These are phyloP conservation scores for Lentinula novae-zelandiae DNA, from an alignment of 1,284 basidiomycete species.

Conservation along the genomic window DNA sequence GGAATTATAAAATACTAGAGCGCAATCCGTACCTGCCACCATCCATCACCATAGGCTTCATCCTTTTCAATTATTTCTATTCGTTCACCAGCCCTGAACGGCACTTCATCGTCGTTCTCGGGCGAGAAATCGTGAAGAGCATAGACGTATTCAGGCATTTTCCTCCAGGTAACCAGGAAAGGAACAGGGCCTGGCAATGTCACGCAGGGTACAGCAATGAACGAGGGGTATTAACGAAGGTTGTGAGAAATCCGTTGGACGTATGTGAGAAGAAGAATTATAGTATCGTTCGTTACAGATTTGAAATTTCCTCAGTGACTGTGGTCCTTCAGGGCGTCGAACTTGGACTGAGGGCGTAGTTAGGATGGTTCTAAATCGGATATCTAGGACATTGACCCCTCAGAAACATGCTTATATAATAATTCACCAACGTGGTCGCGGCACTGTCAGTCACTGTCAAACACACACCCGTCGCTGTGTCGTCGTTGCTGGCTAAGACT, in stretches of 20 bases:
- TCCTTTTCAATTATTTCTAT: constrained; percentile 93
- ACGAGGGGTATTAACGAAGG: neutral
- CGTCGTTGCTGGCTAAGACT: no score
- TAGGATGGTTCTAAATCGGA: neutral
- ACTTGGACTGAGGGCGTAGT: neutral
- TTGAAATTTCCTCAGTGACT: no score
- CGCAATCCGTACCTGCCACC: constrained; percentile 84
- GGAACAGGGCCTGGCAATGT: neutral
- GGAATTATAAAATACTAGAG: constrained; percentile 7
- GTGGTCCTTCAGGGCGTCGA: neutral
- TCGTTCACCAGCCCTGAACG: constrained; percentile 82
- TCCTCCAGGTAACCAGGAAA: neutral
- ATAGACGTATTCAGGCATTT: constrained; percentile 60
- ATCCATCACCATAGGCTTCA: constrained; percentile 94
- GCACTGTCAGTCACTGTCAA: no score
- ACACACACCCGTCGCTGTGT: no score
- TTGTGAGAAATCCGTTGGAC: neutral
- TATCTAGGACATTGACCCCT: neutral
- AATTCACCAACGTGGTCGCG: no score
- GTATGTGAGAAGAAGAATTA: neutral
- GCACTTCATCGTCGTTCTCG: constrained; percentile 92
- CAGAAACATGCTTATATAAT: neutral
- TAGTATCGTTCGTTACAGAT: neutral
- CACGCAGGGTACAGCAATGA: neutral
- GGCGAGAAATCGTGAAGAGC: constrained; percentile 85